phyloP scores from a whole-genome alignment of 768 basidiomycete genomes.

The Chalciporus piperatus region DNA sequence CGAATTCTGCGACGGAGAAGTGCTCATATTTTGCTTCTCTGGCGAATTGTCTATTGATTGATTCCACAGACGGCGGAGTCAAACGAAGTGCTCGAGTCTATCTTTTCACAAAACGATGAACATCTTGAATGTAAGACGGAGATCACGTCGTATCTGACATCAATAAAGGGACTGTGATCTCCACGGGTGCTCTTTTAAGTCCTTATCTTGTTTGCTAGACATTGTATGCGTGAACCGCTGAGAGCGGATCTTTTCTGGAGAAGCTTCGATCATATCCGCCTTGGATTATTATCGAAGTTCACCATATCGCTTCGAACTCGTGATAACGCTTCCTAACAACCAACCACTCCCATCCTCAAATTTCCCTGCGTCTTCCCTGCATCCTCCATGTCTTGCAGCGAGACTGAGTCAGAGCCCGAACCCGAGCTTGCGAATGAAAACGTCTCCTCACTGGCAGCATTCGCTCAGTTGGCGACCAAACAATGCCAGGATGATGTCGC shows the following conservation, averaged over 20 bases:
- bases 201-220: neutral
- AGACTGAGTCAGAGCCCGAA: constrained; percentile 62
- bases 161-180: constrained; percentile 50
- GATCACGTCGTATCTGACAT: constrained; percentile 54
- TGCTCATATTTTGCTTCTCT: constrained; percentile 32
- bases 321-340: neutral
- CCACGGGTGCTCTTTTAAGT: neutral
- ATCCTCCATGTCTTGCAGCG: constrained; percentile 38
- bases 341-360: neutral
- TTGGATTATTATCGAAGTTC: neutral
- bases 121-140: constrained; percentile 53
- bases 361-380: neutral
- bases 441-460: constrained; percentile 16
- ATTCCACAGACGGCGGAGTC: constrained; percentile 54
- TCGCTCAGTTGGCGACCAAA: constrained; percentile 13
- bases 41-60: constrained; percentile 5
- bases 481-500: neutral
- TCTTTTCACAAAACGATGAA: constrained; percentile 59
- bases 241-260: neutral
- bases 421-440: constrained; percentile 12
- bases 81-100: constrained; percentile 50
- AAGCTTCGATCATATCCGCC: too few relatives aligned
- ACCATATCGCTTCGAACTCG: neutral
- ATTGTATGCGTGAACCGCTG: neutral
- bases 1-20: constrained; percentile 63